These are phyloP conservation scores for Yarrowia divulgata DNA, from an alignment of 805 yeast genomes.

Conservation along the genomic window DNA sequence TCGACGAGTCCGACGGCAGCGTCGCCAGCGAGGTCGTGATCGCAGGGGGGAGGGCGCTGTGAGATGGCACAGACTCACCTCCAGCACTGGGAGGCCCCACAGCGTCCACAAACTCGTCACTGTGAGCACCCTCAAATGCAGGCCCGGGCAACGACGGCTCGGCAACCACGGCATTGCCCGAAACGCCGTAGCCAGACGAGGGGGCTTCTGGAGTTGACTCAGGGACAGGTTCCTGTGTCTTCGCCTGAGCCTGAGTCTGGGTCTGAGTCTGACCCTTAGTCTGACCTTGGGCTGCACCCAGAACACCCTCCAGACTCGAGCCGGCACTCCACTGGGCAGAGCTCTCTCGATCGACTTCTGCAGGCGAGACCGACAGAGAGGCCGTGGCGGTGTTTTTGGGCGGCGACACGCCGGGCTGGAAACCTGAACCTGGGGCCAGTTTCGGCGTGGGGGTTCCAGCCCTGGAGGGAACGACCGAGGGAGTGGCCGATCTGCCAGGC, in stretches of 20 bases:
- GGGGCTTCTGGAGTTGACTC: neutral
- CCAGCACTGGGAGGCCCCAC: neutral
- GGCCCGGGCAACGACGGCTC: neutral
- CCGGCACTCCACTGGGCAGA: constrained; percentile 21
- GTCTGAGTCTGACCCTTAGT: too few species aligned
- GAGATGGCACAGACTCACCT: too few species aligned
- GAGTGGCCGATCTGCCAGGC: neutral
- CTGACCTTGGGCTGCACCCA: neutral
- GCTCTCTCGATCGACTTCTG: constrained; percentile 15
- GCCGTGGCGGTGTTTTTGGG: constrained; percentile 37
- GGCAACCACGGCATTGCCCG: constrained; percentile 11
- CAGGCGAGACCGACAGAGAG: constrained; percentile 33
- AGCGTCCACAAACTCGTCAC: neutral
- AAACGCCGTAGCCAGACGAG: constrained; percentile 1
- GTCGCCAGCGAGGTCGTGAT: neutral
- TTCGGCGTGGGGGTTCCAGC: neutral
- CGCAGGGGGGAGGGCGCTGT: neutral
- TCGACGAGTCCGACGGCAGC: neutral
- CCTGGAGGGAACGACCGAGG: neutral
- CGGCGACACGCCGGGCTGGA: constrained; percentile 12
- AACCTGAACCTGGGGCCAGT: neutral
- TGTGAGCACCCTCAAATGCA: neutral
- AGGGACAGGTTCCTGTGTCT: neutral
- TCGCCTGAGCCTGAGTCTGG: too few species aligned
- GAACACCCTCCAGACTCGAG: constrained; percentile 12